These are phyloP conservation scores for Malus asiatica DNA, from an alignment of 306 rosid species.

Conservation along the genomic window DNA sequence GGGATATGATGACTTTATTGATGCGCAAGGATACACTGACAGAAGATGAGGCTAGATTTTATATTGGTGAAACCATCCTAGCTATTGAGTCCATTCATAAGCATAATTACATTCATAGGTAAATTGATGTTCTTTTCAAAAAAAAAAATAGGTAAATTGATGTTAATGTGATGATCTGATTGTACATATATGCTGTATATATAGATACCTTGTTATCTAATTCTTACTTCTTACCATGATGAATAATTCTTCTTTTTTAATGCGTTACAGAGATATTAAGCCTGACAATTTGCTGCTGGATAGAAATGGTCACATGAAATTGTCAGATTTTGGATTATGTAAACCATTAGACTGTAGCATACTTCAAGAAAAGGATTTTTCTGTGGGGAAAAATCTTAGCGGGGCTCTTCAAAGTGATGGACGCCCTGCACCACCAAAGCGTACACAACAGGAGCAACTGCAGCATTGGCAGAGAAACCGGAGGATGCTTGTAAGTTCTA, in stretches of 20 bases:
- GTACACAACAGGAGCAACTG: conserved; percentile 95
- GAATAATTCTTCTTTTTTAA: conserved; percentile 15
- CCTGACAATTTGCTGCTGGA: conserved; percentile 98
- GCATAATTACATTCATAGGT: conserved; percentile 95
- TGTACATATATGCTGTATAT: not conserved
- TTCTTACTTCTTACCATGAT: conserved; percentile 8
- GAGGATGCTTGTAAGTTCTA: conserved; percentile 85
- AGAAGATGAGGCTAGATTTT: conserved; percentile 91
- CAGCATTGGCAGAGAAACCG: conserved; percentile 99
- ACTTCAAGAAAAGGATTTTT: conserved; percentile 92
- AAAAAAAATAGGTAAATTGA: conserved; percentile 66
- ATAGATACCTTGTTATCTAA: not conserved
- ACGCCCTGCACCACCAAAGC: conserved; percentile 78
- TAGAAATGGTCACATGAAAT: conserved; percentile 86
- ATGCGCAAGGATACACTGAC: conserved; percentile 95
- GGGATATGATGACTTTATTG: too few relatives aligned
- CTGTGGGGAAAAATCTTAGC: conserved; percentile 70
- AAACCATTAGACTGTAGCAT: conserved; percentile 93
- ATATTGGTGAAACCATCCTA: conserved; percentile 92
- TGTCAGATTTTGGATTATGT: conserved; percentile 96
- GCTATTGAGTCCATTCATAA: conserved; percentile 96
- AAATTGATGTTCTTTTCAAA: too few relatives aligned
- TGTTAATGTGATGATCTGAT: conserved; percentile 1
- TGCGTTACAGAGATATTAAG: conserved; percentile 80
- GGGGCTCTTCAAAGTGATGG: conserved; percentile 96